phyloP scores from a whole-genome alignment of 208 protist genomes.

The Herpetomonas muscarum region DNA sequence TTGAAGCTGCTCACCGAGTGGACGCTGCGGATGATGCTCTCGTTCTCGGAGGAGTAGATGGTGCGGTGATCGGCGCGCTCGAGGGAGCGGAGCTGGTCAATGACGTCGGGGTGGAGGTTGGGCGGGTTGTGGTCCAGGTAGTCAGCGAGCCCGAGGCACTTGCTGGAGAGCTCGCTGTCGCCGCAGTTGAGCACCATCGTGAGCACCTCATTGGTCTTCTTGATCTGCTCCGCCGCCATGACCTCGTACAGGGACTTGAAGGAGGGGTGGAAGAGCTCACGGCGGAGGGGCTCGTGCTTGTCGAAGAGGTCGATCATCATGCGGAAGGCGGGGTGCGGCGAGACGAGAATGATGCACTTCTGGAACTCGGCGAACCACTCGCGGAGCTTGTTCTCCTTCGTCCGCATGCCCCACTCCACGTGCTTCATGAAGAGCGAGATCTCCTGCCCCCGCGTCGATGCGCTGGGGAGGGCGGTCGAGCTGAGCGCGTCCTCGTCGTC shows the following conservation, averaged over 20 bases:
- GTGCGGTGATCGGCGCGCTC: slow-evolving; percentile 42
- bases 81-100: slow-evolving; percentile 56
- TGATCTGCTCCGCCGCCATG: slow-evolving; percentile 79
- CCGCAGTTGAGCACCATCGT: slow-evolving; percentile 71
- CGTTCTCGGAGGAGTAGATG: slow-evolving; percentile 26
- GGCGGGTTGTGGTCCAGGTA: slow-evolving; percentile 89
- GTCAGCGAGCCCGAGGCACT: slow-evolving; percentile 82
- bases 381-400: slow-evolving; percentile 75
- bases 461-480: not conserved
- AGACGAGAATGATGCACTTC: slow-evolving; percentile 85
- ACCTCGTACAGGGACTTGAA: slow-evolving; percentile 90
- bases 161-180: slow-evolving; percentile 79
- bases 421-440: slow-evolving; percentile 82
- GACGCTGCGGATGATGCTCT: slow-evolving; percentile 29
- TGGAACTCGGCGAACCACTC: slow-evolving; percentile 90
- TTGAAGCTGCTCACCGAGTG: slow-evolving; percentile 11
- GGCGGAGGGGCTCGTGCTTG: slow-evolving; percentile 87
- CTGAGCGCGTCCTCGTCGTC: slow-evolving; percentile 18
- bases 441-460: slow-evolving; percentile 30
- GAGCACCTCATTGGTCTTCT: slow-evolving; percentile 83
- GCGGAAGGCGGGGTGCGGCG: slow-evolving; percentile 82
- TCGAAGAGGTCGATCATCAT: slow-evolving; percentile 89
- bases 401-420: slow-evolving; percentile 68
- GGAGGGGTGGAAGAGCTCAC: slow-evolving; percentile 84
- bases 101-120: slow-evolving; percentile 57